phyloP scores from a whole-genome alignment of 2,329 filamentous ascomycete species.

The Aspergillus sojae region DNA sequence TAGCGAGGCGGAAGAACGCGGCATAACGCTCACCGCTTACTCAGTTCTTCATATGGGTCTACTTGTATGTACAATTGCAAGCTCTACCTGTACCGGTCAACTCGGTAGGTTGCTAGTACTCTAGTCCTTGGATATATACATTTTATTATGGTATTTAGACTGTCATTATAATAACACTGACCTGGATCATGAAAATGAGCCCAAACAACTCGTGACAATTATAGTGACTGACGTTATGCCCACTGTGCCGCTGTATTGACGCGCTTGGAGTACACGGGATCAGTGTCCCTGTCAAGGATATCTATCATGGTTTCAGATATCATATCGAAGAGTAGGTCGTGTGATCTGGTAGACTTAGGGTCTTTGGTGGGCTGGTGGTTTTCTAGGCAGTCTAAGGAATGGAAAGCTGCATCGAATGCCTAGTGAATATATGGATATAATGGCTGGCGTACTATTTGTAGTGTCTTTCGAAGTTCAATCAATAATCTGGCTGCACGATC shows the following conservation, averaged over 20 bases:
- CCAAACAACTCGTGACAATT: neutral
- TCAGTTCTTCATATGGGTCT: neutral
- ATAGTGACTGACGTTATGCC: neutral
- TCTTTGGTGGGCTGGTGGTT: neutral
- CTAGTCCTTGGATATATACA: neutral
- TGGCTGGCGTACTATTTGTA: constrained; percentile 28
- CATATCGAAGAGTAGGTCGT: constrained; percentile 2
- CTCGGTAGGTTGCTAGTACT: neutral
- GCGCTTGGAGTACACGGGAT: constrained; percentile 2
- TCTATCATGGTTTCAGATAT: constrained; percentile 6
- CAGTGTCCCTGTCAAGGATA: constrained; percentile 8
- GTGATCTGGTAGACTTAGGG: neutral
- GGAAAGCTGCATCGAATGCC: neutral
- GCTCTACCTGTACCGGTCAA: neutral
- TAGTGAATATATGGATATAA: neutral
- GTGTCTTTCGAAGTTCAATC: constrained; percentile 38
- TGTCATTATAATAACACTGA: neutral
- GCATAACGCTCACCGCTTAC: constrained; percentile 13
- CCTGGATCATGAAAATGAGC: neutral
- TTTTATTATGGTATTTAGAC: neutral
- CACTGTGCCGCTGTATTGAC: neutral
- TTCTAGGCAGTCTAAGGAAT: neutral
- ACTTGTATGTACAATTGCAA: neutral
- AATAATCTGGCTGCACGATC: constrained; percentile 27
- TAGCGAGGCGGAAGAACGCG: constrained; percentile 13